Percentiles rank a stretch among this genome's conserved stretches.
These are phyloP conservation scores for Lotus japonicus DNA, from an alignment of 306 rosid genomes.

Conservation along the genomic window DNA sequence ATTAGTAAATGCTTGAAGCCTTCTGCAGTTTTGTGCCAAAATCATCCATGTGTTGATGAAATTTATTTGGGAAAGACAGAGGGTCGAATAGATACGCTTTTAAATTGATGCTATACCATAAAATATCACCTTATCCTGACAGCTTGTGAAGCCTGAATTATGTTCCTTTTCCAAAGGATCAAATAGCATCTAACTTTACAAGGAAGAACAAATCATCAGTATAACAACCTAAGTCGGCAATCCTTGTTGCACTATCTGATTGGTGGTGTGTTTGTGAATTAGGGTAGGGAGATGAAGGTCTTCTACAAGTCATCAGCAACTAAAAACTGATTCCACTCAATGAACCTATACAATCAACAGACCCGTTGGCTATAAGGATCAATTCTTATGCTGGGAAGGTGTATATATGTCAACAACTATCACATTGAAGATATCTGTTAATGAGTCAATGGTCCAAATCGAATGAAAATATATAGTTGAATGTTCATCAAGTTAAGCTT, in stretches of 20 bases:
- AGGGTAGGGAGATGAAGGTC: not conserved
- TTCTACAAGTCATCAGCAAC: not conserved
- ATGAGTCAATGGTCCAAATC: not conserved
- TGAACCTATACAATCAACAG: not conserved
- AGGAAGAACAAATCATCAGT: not conserved
- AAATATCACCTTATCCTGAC: constrained; percentile 27
- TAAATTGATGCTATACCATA: constrained; percentile 18
- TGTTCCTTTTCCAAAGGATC: constrained; percentile 7
- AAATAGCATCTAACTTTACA: constrained; percentile 20
- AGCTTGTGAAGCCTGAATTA: not conserved
- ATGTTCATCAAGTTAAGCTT: not conserved
- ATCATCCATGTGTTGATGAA: no score
- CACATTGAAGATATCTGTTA: not conserved
- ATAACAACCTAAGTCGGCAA: constrained; percentile 13
- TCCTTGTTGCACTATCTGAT: not conserved
- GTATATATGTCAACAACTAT: no score
- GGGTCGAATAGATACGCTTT: not conserved
- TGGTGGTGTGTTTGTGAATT: not conserved
- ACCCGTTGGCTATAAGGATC: not conserved
- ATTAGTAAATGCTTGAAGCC: no score
- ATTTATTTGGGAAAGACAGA: no score
- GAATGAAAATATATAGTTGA: not conserved
- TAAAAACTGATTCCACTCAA: not conserved
- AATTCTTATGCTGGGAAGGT: not conserved
- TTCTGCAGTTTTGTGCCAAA: not conserved